Evolutionary conservation across 345 rosid species (phyloP), one percentile per base, ranked within the genome.

Genomic region (Brassica carinata): DNA sequence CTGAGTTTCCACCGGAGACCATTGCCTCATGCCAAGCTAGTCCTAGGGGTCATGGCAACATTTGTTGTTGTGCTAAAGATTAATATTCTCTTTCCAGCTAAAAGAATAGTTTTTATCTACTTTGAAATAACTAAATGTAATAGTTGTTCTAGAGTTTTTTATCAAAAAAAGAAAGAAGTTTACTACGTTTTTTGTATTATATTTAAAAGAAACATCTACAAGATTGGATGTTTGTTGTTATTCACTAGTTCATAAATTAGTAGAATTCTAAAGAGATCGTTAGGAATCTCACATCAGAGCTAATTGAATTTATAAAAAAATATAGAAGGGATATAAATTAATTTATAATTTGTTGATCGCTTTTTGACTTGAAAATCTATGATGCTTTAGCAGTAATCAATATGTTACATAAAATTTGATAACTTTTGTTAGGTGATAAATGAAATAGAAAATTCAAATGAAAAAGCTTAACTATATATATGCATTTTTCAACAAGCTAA

Each of bases 11-110:
- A 40, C 55, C 55, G 1, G 2, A 0, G 7, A 74, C 78, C 40
- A 61, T 68, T 19, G 74, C 65, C 2, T 43, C 26, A 11, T 79
- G 83, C 29, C 78, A 45, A 74, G 8, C 83, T 2, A 74, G 5
- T 74, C 83, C 79, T 62, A 61, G 58, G 45, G 79, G 71, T 31
- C 78, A 79, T 79, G 79, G 79, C 67, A 74, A 69, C 8, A 15
- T 74, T 53, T 80, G 79, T 19, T 67, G 71, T 38, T 67, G 71
- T 67, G 15, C 55, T 19, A 38, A 67, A 38, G 55, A 38, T 38
- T 67, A 67, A 8, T 17, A 63, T 33, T 55, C 61, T 55, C 61
- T 23, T 23, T 17, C 26, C 26, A 55, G 18, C 61, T 55, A 55
- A 7, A 55, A 55, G 8, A 17, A 55, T 53, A 53, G 7, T 51